phyloP scores from a whole-genome alignment of 495 filamentous ascomycete species.

The Extremus antarcticus region DNA sequence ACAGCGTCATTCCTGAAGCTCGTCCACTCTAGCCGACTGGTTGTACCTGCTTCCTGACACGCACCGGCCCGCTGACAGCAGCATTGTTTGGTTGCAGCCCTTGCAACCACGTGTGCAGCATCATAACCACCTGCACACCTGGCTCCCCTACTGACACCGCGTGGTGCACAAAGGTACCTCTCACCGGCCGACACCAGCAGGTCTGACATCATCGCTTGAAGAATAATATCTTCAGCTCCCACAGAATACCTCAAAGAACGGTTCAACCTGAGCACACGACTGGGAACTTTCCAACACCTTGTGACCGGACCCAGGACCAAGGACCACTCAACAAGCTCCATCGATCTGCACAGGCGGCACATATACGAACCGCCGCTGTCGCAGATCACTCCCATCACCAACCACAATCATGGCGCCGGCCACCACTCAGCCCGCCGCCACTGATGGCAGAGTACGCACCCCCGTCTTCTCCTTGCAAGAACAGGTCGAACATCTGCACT shows the following conservation, averaged over 20 bases:
- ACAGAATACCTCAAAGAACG: not conserved
- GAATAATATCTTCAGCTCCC: not conserved
- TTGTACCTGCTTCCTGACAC: not conserved
- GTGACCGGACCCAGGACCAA: not conserved
- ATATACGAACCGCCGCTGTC: not conserved
- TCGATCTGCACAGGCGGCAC: not conserved
- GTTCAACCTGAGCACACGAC: not conserved
- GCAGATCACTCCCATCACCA: not conserved
- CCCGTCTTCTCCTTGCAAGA: conserved; percentile 2
- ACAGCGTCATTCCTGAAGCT: too few relatives aligned
- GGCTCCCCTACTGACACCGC: too few relatives aligned
- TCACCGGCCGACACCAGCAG: not conserved
- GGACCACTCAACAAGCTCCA: not conserved
- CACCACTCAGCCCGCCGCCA: not conserved
- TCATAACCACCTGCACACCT: not conserved
- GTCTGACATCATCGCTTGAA: not conserved
- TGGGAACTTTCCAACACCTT: not conserved
- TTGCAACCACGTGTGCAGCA: not conserved
- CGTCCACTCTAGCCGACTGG: not conserved
- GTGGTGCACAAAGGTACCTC: too few relatives aligned
- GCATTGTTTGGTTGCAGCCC: not conserved
- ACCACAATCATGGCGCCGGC: conserved; percentile 1
- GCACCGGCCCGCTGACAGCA: not conserved
- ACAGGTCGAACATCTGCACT: not conserved
- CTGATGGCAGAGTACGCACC: conserved; percentile 12